Evolutionary conservation across 78 protist species (phyloP), one percentile per base, ranked within the genome.

Genomic region (Planoprotostelium fungivorum): DNA sequence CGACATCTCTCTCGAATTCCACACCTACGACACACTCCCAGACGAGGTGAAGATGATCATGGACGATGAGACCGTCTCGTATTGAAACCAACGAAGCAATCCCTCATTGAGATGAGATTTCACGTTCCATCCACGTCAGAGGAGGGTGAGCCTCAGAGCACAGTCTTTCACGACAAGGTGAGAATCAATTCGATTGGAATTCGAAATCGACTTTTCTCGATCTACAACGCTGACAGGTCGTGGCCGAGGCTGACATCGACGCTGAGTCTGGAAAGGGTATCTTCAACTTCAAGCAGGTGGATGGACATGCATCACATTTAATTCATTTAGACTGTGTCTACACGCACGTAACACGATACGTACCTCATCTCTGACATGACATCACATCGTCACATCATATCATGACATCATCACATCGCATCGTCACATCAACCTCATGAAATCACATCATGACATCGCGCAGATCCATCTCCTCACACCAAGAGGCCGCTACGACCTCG

Each of bases 401-500:
- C n/a, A n/a, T n/a, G n/a, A n/a, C n/a, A n/a, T 88, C 83, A n/a
- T 85, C 23, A 91, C 88, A 51, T 91, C 94, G 23, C 92, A 91
- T 36, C 63, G 88, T 35, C 85, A 86, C 31, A 83, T 88, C 1
- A 88, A 88, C 34, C 92, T 88, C 29, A 92, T 91, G 36, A 83
- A 91, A 37, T 83, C 94, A 37, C 84, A 93, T 37, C 95, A 84
- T 28, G 90, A 83, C 1, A 25, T 94, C 37, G n/a, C 63, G 0
- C 39, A 93, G 28, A 84, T 95, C n/a, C 87, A 37, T 31, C 37
- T 92, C 89, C 85, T 92, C 51, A 93, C 93, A 37, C 96, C 96
- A 87, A 90, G 96, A 87, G 97, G 95, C 63, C 89, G 95, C 51
- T 88, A 91, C 89, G 95, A 93, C 37, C 84, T 95, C 73, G 95